Base-by-base conservation (phyloP, 208 protist species). In the Trypanosoma avium region DNA sequence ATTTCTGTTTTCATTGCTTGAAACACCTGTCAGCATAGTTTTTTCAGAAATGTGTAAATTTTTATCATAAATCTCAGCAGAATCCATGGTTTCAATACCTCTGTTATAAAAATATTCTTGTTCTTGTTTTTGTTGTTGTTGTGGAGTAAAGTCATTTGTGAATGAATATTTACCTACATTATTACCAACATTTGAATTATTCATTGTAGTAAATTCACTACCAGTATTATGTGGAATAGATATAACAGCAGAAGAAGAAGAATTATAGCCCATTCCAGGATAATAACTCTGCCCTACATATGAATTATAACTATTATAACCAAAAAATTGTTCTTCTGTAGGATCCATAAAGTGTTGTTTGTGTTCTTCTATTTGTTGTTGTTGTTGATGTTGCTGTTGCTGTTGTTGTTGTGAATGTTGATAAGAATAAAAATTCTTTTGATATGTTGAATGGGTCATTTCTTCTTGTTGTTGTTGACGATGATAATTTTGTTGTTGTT, bases 381-480 rank as follows among this genome's bases (percentile, higher is more conserved):
- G 42, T 19, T 61, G 29, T 3, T 30, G 49, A 17, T 55, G 49
- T 29, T 55, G 49, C 17, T 55, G 52, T 43, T 62, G 43, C 6
- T 53, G 43, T 32, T 62, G 56, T 50, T 33, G 22, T 45, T 61
- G 56, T 19, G 35, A 29, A 22, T 62, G 30, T 13, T 4, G 21
- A 33, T 42, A 42, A 10, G 1, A 42, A 30, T 45, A 63, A 21
- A 27, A 12, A n/a, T 54, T 19, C 5, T 1, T 26, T 3, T n/a
- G 36, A 9, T n/a, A 42, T 42, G 36, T n/a, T 9, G 10, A 15
- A n/a, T 42, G 36, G n/a, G n/a, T n/a, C n/a, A n/a, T n/a, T 42
- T 42, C 12, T 9, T 42, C 12, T 42, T 42, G 33, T 38, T 38
- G 33, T 38, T 38, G 33, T 38, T 38, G 33, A 13, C 52, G 56